Conservation (phyloP, 2,329 filamentous ascomycete species). For the Sporothrix pseudoabietina region DNA sequence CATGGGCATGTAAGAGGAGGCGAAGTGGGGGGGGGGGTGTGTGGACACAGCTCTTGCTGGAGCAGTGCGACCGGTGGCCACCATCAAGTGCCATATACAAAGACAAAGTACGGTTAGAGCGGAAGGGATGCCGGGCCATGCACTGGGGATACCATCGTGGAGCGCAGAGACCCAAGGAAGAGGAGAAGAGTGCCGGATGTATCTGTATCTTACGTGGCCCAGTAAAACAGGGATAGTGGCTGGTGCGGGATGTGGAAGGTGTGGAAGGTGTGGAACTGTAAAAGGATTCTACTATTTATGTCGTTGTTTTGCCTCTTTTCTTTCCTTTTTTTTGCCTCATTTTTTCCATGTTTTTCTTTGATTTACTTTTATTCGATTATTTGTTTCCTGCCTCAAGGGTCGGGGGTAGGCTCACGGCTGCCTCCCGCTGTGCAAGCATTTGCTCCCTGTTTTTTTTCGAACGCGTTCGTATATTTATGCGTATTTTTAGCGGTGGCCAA, state of each 20-base stretch:
- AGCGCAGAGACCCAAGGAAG: not conserved
- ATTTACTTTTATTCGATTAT: not conserved
- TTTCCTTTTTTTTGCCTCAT: not conserved
- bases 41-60: constrained; percentile 7
- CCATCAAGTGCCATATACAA: not conserved
- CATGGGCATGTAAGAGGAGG: constrained; percentile 20
- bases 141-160: constrained; percentile 2
- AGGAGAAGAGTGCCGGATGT: not conserved
- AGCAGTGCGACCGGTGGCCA: constrained; percentile 12
- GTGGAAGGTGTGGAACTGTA: not conserved
- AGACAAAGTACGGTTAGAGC: not conserved
- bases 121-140: not conserved
- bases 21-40: constrained; percentile 18
- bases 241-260: constrained; percentile 4
- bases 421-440: not conserved
- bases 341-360: not conserved
- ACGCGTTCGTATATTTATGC: too few species aligned
- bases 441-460: constrained; percentile 17
- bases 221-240: constrained; percentile 18
- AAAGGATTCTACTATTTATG: not conserved
- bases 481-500: constrained; percentile 6
- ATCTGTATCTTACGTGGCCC: constrained; percentile 12
- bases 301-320: too few species aligned
- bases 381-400: not conserved
- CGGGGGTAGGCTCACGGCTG: not conserved